Percentiles rank a stretch among this genome's conserved stretches.
phyloP scores from a whole-genome alignment of 2,329 filamentous ascomycete genomes.

The Alternaria brassicicola region DNA sequence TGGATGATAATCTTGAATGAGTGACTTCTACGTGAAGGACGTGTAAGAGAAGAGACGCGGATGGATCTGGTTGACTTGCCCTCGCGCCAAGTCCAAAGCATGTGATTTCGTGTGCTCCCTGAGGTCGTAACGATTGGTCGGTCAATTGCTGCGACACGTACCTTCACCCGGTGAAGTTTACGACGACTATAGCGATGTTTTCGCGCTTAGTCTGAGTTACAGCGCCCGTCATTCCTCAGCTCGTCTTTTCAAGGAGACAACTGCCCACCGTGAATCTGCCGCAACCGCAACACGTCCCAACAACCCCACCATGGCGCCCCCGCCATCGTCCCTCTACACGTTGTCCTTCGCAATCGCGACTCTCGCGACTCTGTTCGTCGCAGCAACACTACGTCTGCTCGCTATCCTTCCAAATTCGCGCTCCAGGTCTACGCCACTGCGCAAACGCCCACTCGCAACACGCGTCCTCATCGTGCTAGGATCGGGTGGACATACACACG shows the following conservation, averaged over 20 bases:
- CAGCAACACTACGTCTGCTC: conserved; percentile 48
- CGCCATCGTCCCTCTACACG: conserved; percentile 26
- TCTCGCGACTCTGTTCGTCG: conserved; percentile 43
- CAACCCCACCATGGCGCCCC: conserved; percentile 27
- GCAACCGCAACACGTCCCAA: background rate
- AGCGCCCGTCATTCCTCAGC: background rate
- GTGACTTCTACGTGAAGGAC: background rate
- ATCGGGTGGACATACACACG: conserved; percentile 90
- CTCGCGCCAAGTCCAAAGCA: background rate
- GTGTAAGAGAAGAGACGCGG: background rate
- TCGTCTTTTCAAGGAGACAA: background rate
- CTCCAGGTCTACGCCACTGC: conserved; percentile 27
- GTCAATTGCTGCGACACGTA: conserved; percentile 8
- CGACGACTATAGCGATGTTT: background rate
- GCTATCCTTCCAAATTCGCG: conserved; percentile 46
- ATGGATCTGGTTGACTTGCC: background rate
- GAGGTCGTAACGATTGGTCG: conserved; percentile 10
- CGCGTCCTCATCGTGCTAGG: conserved; percentile 84
- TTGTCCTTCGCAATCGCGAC: conserved; percentile 42
- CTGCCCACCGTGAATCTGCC: background rate
- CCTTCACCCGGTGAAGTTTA: background rate
- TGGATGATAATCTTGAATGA: background rate
- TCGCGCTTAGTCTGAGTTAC: background rate
- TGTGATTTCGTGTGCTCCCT: conserved; percentile 7
- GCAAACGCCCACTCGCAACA: conserved; percentile 47